phyloP scores from a whole-genome alignment of 1,139 yeast species.

The Scheffersomyces lignicola region DNA sequence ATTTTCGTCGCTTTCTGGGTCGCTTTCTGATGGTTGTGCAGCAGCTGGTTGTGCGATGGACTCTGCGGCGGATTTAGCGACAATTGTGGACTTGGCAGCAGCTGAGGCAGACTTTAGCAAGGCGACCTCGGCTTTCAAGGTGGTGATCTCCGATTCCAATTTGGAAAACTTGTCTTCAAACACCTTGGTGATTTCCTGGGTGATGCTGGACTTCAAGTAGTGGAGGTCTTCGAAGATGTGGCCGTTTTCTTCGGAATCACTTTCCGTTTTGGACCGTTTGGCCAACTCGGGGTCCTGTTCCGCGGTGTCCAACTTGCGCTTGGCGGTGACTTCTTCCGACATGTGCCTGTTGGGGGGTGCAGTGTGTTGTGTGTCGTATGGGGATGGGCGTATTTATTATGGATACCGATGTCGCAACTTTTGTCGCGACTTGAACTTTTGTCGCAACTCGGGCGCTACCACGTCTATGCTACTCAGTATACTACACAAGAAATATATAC shows the following conservation, averaged over 20 bases:
- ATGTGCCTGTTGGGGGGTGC: too few relatives aligned
- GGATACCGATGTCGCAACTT: too few relatives aligned
- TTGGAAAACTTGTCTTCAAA: conserved; percentile 20
- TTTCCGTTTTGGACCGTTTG: conserved; percentile 10
- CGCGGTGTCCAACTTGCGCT: conserved; percentile 20
- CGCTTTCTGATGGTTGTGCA: neutral
- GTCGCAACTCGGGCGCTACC: too few relatives aligned
- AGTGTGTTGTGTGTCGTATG: too few relatives aligned
- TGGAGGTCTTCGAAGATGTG: conserved; percentile 10
- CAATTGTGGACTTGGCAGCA: neutral
- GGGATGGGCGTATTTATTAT: too few relatives aligned
- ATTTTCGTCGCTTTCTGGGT: conserved; percentile 7
- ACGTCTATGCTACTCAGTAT: neutral
- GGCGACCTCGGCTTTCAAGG: conserved; percentile 15
- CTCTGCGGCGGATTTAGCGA: conserved; percentile 2
- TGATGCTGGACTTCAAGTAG: conserved; percentile 16
- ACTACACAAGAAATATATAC: conserved; percentile 16
- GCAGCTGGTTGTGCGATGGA: neutral
- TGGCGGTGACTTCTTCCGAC: conserved; percentile 20
- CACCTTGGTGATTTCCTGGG: conserved; percentile 16
- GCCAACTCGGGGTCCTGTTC: conserved; percentile 12
- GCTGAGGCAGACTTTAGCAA: neutral
- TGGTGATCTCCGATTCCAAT: conserved; percentile 22
- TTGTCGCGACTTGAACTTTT: too few relatives aligned
- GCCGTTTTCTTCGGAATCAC: conserved; percentile 4